phyloP scores from a whole-genome alignment of 2,329 filamentous ascomycete species.

The Penicillium sp. region DNA sequence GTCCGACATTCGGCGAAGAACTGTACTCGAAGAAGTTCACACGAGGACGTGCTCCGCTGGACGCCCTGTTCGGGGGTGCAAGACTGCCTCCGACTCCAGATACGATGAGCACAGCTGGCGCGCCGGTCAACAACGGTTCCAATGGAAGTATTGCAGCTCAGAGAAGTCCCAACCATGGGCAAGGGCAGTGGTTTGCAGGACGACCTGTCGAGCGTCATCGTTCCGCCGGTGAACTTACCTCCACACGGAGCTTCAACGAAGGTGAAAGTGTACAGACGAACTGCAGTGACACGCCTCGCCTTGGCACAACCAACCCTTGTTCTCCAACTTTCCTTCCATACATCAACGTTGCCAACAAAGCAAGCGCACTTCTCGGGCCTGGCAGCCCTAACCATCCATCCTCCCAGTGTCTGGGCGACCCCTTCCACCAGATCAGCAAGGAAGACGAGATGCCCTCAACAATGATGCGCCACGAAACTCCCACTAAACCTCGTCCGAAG shows the following conservation, averaged over 20 bases:
- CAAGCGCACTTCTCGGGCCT: constrained; percentile 34
- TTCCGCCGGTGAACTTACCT: constrained; percentile 44
- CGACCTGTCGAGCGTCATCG: constrained; percentile 38
- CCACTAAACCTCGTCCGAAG: constrained; percentile 19
- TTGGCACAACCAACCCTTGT: constrained; percentile 30
- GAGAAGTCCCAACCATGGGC: constrained; percentile 29
- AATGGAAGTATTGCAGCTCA: constrained; percentile 43
- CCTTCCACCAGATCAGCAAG: constrained; percentile 31
- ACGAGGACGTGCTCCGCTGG: constrained; percentile 37
- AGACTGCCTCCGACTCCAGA: constrained; percentile 51
- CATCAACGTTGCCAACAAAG: constrained; percentile 37
- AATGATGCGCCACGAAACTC: constrained; percentile 33
- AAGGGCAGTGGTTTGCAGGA: constrained; percentile 33
- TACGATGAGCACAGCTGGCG: constrained; percentile 51
- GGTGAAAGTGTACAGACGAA: constrained; percentile 41
- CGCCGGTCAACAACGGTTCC: constrained; percentile 39
- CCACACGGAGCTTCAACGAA: constrained; percentile 29
- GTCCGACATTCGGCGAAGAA: constrained; percentile 32
- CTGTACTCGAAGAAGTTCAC: constrained; percentile 32
- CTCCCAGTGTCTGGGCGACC: constrained; percentile 30
- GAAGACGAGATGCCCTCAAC: constrained; percentile 32
- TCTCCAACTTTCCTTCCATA: constrained; percentile 43
- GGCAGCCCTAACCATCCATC: constrained; percentile 33
- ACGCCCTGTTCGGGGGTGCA: constrained; percentile 42
- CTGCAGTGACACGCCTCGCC: constrained; percentile 39